Conservation (phyloP, 2,329 filamentous ascomycete species). For the Pseudogymnoascus sp. region DNA sequence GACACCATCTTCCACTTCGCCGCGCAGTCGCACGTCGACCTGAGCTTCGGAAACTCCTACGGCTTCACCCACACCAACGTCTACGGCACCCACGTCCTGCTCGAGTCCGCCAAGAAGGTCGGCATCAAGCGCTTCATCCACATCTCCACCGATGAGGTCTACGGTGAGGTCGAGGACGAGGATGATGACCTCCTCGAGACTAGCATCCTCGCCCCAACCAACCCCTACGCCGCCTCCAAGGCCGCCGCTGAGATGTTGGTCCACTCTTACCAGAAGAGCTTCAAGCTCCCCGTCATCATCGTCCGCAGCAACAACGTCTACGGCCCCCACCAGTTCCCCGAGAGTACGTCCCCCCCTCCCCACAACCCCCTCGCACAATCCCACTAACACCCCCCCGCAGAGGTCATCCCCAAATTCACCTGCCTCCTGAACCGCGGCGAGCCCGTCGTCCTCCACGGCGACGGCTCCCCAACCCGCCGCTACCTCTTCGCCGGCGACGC, state of each 20-base stretch:
- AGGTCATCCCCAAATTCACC: conserved; percentile 78
- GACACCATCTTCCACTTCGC: conserved; percentile 80
- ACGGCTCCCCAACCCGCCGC: conserved; percentile 64
- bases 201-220: conserved; percentile 69
- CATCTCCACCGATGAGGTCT: conserved; percentile 79
- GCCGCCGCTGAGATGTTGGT: conserved; percentile 79
- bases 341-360: conserved; percentile 50
- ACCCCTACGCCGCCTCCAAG: conserved; percentile 75
- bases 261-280: conserved; percentile 78
- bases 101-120: conserved; percentile 68
- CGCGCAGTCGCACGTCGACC: conserved; percentile 76
- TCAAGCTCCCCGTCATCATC: conserved; percentile 71
- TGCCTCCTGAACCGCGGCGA: conserved; percentile 59
- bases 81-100: conserved; percentile 72
- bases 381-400: conserved; percentile 34
- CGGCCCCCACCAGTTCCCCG: conserved; percentile 74
- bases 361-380: conserved; percentile 3
- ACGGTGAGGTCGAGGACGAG: conserved; percentile 67
- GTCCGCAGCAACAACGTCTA: conserved; percentile 81
- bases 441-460: conserved; percentile 66
- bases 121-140: conserved; percentile 69
- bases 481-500: conserved; percentile 76
- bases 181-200: conserved; percentile 65
- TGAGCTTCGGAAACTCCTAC: conserved; percentile 77
- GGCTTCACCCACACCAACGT: conserved; percentile 76